Percentiles rank a stretch among this genome's conserved stretches.
These are phyloP conservation scores for Spergularia marina DNA, from an alignment of 148 eudicot genomes.

Conservation along the genomic window DNA sequence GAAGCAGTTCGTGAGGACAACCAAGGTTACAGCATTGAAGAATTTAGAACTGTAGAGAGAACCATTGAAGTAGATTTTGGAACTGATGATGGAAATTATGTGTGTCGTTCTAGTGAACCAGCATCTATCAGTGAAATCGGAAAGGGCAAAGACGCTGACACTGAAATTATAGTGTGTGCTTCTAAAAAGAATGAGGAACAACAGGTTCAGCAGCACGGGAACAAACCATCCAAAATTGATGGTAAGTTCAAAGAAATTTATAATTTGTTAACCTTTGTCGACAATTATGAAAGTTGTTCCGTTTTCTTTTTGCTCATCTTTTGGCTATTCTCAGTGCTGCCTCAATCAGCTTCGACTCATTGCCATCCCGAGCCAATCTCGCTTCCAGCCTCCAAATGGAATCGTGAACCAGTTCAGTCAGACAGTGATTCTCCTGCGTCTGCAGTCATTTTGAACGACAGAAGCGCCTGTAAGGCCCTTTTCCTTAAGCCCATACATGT, in stretches of 20 bases:
- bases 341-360: neutral
- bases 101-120: neutral
- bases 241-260: neutral
- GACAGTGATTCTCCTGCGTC: slow-evolving; percentile 5
- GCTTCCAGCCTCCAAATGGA: neutral
- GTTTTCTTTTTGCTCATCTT: neutral
- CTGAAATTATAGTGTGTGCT: neutral
- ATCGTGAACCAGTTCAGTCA: neutral
- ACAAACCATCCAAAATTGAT: neutral
- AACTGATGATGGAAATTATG: slow-evolving; percentile 10
- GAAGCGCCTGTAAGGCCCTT: too few relatives aligned
- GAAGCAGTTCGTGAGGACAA: neutral
- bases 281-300: neutral
- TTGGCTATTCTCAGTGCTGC: neutral
- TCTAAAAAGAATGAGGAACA: neutral
- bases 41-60: slow-evolving; percentile 3
- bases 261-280: neutral
- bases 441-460: too few relatives aligned
- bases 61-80: neutral
- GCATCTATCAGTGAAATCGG: too few relatives aligned
- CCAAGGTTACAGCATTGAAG: neutral
- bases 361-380: neutral
- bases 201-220: neutral
- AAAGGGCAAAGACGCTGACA: neutral
- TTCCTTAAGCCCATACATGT: too few relatives aligned